These are phyloP conservation scores for Brettanomyces sp. DNA, from an alignment of 805 yeast species.

Conservation along the genomic window DNA sequence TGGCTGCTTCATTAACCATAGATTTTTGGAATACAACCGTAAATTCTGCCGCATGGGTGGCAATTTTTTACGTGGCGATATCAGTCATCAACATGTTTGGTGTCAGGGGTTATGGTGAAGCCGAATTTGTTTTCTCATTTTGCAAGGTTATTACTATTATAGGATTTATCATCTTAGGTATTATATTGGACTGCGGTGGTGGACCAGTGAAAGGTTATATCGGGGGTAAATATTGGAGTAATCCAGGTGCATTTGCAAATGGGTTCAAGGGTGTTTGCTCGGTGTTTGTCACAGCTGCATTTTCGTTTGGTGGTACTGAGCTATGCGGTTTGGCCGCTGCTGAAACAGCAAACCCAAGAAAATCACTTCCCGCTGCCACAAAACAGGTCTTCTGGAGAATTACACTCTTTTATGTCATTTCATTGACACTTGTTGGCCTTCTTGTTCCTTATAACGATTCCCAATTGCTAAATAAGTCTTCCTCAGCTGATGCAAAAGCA, in stretches of 20 bases:
- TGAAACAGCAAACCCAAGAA: conserved; percentile 54
- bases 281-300: conserved; percentile 51
- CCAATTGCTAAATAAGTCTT: conserved; percentile 35
- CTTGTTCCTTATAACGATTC: conserved; percentile 46
- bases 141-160: conserved; percentile 48
- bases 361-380: conserved; percentile 52
- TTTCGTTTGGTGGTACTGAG: conserved; percentile 62
- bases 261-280: conserved; percentile 58
- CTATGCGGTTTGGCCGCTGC: conserved; percentile 58
- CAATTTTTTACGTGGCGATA: conserved; percentile 43
- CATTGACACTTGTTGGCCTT: conserved; percentile 41
- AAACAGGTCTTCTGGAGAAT: conserved; percentile 62
- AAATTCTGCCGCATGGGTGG: conserved; percentile 47
- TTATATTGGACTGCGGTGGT: conserved; percentile 54
- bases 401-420: conserved; percentile 45
- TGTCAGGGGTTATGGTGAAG: conserved; percentile 61
- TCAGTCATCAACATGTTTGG: conserved; percentile 49
- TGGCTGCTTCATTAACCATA: conserved; percentile 45
- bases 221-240: conserved; percentile 51
- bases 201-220: conserved; percentile 50
- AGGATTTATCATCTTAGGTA: conserved; percentile 49
- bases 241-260: conserved; percentile 48
- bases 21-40: conserved; percentile 36
- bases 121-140: conserved; percentile 48
- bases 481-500: conserved; percentile 44